Evolutionary conservation across 106 monocot genomes (phyloP).

Genomic region (Acorus gramineus): DNA sequence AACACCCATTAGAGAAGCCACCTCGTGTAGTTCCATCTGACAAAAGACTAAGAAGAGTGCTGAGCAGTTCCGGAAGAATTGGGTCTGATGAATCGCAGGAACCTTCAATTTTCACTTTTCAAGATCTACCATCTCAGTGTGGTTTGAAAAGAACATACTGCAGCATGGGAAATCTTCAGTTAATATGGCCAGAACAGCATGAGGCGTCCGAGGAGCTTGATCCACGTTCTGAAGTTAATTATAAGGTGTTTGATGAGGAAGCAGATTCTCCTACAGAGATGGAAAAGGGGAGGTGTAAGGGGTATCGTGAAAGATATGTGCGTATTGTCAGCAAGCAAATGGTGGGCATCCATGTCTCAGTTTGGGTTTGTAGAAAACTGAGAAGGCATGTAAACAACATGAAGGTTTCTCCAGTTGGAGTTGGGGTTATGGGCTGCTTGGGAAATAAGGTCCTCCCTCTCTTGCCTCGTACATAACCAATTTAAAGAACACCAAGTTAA

Average conservation of each 20-base stretch:
- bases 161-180: slow-evolving; percentile 54
- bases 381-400: slow-evolving; percentile 53
- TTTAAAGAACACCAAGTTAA: too few species aligned
- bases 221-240: slow-evolving; percentile 17
- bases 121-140: neutral
- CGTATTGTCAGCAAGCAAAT: slow-evolving; percentile 72
- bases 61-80: slow-evolving; percentile 17
- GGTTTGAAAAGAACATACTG: slow-evolving; percentile 42
- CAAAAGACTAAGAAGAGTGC: slow-evolving; percentile 30
- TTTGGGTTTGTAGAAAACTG: slow-evolving; percentile 53
- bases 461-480: too few species aligned
- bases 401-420: slow-evolving; percentile 56
- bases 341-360: slow-evolving; percentile 72
- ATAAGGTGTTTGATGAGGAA: slow-evolving; percentile 19
- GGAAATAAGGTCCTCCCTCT: slow-evolving; percentile 59
- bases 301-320: slow-evolving; percentile 20
- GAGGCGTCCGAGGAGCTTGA: slow-evolving; percentile 22
- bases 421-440: slow-evolving; percentile 78
- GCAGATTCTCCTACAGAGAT: slow-evolving; percentile 8
- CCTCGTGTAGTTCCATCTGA: slow-evolving; percentile 9
- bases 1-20: slow-evolving; percentile 34
- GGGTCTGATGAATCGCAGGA: slow-evolving; percentile 16
- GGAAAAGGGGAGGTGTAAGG: slow-evolving; percentile 7
- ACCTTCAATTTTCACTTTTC: slow-evolving; percentile 4
- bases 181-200: slow-evolving; percentile 37